Evolutionary conservation across 2,329 filamentous ascomycete species (phyloP), one percentile per base, ranked within the genome.

Genomic region (Simplicillium aogashimaense): DNA sequence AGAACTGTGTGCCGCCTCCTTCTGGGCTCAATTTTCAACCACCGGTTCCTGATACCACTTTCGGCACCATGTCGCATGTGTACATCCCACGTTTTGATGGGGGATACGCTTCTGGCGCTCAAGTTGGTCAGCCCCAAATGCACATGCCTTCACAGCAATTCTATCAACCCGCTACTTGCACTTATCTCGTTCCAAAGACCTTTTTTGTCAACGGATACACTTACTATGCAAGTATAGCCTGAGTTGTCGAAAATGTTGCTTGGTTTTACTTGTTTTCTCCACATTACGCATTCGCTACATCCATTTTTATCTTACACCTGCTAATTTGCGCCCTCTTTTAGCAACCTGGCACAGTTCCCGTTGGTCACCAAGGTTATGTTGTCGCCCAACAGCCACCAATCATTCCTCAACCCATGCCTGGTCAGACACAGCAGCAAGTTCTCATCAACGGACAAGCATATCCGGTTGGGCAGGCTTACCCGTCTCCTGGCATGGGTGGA

Each of bases 41-140:
- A 1, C 74, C 71, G 20, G 72, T 76, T 13, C 72, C 74, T 3
- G 72, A 76, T 47, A 76, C 74, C 13, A 70, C 69, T 34, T 65
- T 68, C 52, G 76, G 76, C 3, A 67, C 72, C 2, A 71, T 72
- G 42, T 51, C 65, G 20, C 74, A 80, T 46, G 65, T 66, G 15
- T 79, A 77, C 48, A 58, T 72, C 39, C 75, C 76, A 45, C 73
- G 72, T 34, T 64, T 62, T 48, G 74, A 77, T 49, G 55, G 51
- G 34, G 53, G 53, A 20, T 38, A 53, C 32, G 46, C 45, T 29
- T 43, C 53, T 46, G 48, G 54, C 49, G 44, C 50, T 52, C 55
- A 54, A 55, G 57, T 64, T 50, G 53, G 54, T 59, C 42, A 49
- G 41, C 52, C 54, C 46, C 46, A 50, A 49, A 42, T 50, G 42